Evolutionary conservation across 768 basidiomycete species (phyloP), one percentile per base, ranked within the genome.

Genomic region (Serpula lacrymans): DNA sequence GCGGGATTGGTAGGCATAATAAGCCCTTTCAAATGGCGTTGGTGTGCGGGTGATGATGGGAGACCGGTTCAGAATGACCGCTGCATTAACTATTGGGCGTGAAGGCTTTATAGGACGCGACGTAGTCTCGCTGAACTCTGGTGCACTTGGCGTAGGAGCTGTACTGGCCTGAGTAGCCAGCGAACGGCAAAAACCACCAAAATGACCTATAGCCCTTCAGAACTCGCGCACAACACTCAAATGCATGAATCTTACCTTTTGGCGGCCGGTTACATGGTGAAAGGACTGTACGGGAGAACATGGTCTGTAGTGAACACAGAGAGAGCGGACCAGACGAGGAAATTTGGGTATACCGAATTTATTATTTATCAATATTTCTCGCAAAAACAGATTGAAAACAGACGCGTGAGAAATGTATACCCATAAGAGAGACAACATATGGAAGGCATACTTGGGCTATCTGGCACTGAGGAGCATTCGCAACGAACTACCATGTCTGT

Each of bases 1-100:
- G 30, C 88, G 82, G 7, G 78, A 71, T 58, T 91, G 87, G 72
- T 95, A 94, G 39, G 76, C 71, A 62, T 88, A 84, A 63, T 87
- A 93, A 10, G 88, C 81, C 49, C 71, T 67, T 63, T 94, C 89
- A 52, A 95, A 86, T 1, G 74, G 64, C 0, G 79, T 80, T 0
- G 82, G 84, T 0, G 82, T 75, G 34, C 82, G 80, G 0, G 88
- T 84, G 37, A 91, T 61, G 41, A 84, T 70, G 13, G 89, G 89
- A 2, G 87, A 75, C 34, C 88, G 80, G 66, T 88, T 88, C 39
- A 90, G 68, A 47, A 91, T 68, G 52, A 88, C 69, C n/a, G 83
- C 77, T 6, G 85, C 70, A 41, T 73, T 72, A 23, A 86, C 59
- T 34, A 57, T 57, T 1, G 74, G 63, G 14, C 63, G 65, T 10